Percentiles rank a stretch among this genome's conserved stretches.
phyloP scores from a whole-genome alignment of 2,329 filamentous ascomycete species.

The Escovopsis weberi region DNA sequence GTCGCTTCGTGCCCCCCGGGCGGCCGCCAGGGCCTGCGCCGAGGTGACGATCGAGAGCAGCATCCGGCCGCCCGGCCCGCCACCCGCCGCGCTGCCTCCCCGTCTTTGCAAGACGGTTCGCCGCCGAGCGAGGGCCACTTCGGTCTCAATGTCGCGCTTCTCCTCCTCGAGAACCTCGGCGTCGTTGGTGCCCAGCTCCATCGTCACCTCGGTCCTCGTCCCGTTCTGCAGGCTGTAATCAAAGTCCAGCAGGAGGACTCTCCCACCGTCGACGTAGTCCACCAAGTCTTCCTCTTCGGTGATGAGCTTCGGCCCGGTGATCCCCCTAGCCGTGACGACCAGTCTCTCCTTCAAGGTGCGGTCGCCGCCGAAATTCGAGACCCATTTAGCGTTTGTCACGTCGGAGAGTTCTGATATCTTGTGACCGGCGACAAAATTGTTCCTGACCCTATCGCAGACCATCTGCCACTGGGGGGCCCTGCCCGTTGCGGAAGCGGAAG shows the following conservation, averaged over 20 bases:
- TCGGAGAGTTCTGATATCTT: conserved; percentile 51
- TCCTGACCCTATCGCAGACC: conserved; percentile 52
- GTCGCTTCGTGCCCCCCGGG: conserved; percentile 16
- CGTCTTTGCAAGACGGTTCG: conserved; percentile 54
- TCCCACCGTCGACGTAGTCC: conserved; percentile 64
- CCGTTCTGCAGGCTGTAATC: conserved; percentile 46
- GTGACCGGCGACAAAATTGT: conserved; percentile 54
- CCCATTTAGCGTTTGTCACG: conserved; percentile 58
- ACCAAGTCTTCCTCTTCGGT: conserved; percentile 53
- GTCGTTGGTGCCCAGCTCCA: conserved; percentile 59
- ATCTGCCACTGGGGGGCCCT: conserved; percentile 53
- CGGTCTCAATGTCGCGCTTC: conserved; percentile 56
- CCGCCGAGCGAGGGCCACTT: conserved; percentile 65
- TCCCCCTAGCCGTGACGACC: conserved; percentile 58
- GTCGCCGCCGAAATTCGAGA: conserved; percentile 37
- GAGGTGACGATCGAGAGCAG: conserved; percentile 35
- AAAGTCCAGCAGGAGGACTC: conserved; percentile 61
- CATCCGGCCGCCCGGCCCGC: conserved; percentile 27
- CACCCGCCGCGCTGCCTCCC: conserved; percentile 9
- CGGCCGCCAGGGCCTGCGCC: conserved; percentile 12
- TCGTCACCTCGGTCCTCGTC: conserved; percentile 40
- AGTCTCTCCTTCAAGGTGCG: conserved; percentile 40
- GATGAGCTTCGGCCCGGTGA: conserved; percentile 40
- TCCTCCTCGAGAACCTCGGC: conserved; percentile 61
- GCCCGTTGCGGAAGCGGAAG: conserved; percentile 12